A percentile compares a stretch with the other conserved stretches of the same genome.
phyloP scores from a whole-genome alignment of 2,329 filamentous ascomycete species.

The Colletotrichum lentis region DNA sequence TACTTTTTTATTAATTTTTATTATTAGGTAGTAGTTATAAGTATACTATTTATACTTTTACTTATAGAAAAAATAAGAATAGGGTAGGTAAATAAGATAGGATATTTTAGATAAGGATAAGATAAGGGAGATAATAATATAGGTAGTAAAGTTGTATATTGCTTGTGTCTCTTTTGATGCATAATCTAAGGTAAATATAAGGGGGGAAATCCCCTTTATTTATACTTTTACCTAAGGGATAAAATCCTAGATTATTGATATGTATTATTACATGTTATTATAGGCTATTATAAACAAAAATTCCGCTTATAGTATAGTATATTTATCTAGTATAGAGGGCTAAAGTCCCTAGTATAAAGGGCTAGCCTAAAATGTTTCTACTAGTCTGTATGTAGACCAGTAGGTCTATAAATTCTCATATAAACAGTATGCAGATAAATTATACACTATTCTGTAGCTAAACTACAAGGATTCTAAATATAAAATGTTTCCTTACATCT shows the following conservation, averaged over 20 bases:
- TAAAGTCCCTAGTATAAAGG: neutral
- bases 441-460: neutral
- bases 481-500: no score
- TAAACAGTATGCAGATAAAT: neutral
- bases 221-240: neutral
- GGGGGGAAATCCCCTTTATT: neutral
- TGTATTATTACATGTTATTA: neutral
- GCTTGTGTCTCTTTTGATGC: no score
- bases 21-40: no score
- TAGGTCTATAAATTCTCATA: neutral
- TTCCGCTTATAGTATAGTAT: neutral
- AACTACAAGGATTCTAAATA: no score
- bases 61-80: no score
- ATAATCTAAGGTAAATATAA: neutral
- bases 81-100: no score
- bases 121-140: no score
- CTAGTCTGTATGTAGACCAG: neutral
- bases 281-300: neutral
- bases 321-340: neutral
- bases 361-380: neutral
- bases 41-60: no score
- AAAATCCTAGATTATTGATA: neutral
- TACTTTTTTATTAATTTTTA: no score
- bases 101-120: no score
- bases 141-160: no score